phyloP scores from a whole-genome alignment of 164 flowering plant genomes.

The Kingdonia uniflora region DNA sequence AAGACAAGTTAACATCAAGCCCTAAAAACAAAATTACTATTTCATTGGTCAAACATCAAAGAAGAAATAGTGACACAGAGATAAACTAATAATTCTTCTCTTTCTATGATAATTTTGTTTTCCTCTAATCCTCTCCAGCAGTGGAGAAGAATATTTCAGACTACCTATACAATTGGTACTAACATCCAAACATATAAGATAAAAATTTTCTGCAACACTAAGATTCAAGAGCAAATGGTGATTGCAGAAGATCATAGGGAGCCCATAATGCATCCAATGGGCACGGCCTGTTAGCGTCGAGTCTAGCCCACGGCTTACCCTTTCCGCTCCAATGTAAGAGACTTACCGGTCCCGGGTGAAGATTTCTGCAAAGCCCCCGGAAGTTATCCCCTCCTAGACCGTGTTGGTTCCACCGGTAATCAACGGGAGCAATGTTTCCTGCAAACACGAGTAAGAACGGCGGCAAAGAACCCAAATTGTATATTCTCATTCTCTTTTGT shows the following conservation, averaged over 20 bases:
- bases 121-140: too few relatives aligned
- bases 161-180: too few relatives aligned
- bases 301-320: constrained; percentile 85
- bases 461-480: constrained; percentile 81
- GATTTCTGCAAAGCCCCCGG: constrained; percentile 64
- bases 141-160: too few relatives aligned
- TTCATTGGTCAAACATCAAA: too few relatives aligned
- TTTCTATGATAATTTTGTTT: too few relatives aligned
- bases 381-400: constrained; percentile 86
- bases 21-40: too few relatives aligned
- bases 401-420: constrained; percentile 93
- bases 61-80: too few relatives aligned
- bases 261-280: constrained; percentile 92
- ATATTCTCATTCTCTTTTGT: constrained; percentile 84
- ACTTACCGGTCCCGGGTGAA: constrained; percentile 91
- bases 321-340: constrained; percentile 94
- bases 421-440: constrained; percentile 69
- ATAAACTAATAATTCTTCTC: too few relatives aligned
- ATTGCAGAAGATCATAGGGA: constrained; percentile 67
- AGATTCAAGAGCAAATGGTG: constrained; percentile 36
- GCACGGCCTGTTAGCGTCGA: constrained; percentile 69
- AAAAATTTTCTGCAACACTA: constrained; percentile 1
- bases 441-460: constrained; percentile 87
- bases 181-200: too few relatives aligned
- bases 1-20: too few relatives aligned